Base-by-base conservation (phyloP, 495 filamentous ascomycete species). In the Lichenothelia convexa region DNA sequence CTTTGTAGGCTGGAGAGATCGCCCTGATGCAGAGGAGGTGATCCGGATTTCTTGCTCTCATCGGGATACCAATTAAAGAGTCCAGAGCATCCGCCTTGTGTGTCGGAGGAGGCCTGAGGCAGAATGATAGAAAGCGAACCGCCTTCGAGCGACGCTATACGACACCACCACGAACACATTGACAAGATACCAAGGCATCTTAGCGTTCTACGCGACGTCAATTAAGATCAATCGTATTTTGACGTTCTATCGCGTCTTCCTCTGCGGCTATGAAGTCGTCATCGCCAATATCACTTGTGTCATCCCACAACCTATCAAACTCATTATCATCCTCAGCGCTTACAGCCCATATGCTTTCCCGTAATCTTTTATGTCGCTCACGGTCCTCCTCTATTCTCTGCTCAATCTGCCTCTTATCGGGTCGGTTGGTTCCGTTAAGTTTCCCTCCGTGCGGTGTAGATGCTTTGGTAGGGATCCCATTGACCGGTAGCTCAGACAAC, bases 341-440 rank as follows among this genome's bases (percentile, higher is more conserved):
- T 2, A 93, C 71, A 2, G 80, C 77, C 89, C 91, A 95, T 51
- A 87, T 86, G 45, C 69, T 78, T 53, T 97, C 89, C 12, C 89
- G 56, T 41, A 80, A 60, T 24, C 89, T 61, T 62, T 95, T 95
- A 57, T 95, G 92, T 27, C 89, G 66, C 54, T 97, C 91, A 5
- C 89, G 65, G 57, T 97, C 89, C 51, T 97, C 89, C 44, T 97
- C 91, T 43, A 97, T 94, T 34, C 89, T 59, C 61, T 94, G 86
- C 58, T 94, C 84, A 23, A 93, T 80, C 61, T 87, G 75, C 38
- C 75, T 69, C 53, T 84, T 87, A 49, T 94, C 84, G 9, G 85
- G 61, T 37, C 70, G 67, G 13, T 40, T 55, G 47, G 46, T 58
- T 30, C 43, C 43, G 40, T 40, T 53, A 19, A 34, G 39, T 35